phyloP scores from a whole-genome alignment of 2,329 filamentous ascomycete species.

The Neonectria faginata region DNA sequence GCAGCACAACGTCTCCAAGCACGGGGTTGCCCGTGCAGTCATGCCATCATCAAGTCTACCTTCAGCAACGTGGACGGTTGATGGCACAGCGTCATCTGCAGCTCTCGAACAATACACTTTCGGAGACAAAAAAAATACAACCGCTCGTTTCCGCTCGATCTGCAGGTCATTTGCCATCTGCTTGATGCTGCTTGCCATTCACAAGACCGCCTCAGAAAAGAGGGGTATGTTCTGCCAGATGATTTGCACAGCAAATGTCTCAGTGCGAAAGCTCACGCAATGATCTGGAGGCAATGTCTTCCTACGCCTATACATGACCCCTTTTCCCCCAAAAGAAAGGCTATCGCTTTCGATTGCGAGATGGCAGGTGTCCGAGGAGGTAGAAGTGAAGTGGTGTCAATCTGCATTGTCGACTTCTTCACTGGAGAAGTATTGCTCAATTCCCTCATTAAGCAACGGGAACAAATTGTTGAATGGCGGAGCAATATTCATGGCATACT shows the following conservation, averaged over 20 bases:
- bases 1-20: constrained; percentile 11
- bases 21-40: background rate
- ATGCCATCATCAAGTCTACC: background rate
- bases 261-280: no score
- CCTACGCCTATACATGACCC: background rate
- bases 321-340: constrained; percentile 24
- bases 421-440: constrained; percentile 19
- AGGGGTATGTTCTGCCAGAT: constrained; percentile 16
- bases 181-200: constrained; percentile 13
- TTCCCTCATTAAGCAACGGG: constrained; percentile 14
- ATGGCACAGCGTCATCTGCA: background rate
- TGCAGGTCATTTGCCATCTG: background rate
- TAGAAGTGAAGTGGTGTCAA: constrained; percentile 16
- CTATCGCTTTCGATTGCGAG: constrained; percentile 21
- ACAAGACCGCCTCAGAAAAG: constrained; percentile 1
- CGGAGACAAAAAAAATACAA: constrained; percentile 3
- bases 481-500: constrained; percentile 18
- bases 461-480: constrained; percentile 19
- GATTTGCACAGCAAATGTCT: background rate
- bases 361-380: constrained; percentile 14
- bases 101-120: background rate
- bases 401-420: constrained; percentile 28
- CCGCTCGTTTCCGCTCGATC: background rate
- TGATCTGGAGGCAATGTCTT: background rate
- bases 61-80: background rate